A percentile compares a stretch with the other conserved stretches of the same genome.
Conservation (phyloP, 169 alveolate species). For the Blepharisma undulans region DNA sequence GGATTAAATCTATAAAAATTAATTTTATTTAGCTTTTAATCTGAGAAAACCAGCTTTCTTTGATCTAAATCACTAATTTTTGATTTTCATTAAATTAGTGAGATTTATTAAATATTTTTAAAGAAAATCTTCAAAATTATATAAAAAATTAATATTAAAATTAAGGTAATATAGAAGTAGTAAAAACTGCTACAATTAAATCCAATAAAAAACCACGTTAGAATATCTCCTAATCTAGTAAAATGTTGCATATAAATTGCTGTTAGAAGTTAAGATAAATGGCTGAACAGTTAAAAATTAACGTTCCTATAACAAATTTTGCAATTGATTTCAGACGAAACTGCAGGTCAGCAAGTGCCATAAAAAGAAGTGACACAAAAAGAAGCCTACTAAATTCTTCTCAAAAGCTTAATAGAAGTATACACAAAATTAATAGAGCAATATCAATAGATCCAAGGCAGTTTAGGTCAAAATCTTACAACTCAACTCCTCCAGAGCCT, state of each 20-base stretch:
- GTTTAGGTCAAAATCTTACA: not conserved
- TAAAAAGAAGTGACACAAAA: not conserved
- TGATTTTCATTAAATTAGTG: no score
- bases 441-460: not conserved
- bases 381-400: not conserved
- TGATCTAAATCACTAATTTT: no score
- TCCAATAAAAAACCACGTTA: not conserved
- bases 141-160: no score
- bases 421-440: not conserved
- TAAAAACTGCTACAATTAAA: no score
- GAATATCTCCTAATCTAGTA: not conserved
- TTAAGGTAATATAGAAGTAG: no score
- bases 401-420: not conserved
- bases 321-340: not conserved
- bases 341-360: not conserved
- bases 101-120: no score
- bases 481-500: not conserved
- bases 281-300: not conserved
- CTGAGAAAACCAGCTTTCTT: no score
- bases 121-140: no score
- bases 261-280: not conserved
- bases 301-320: not conserved
- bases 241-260: not conserved
- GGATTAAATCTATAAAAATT: no score
- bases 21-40: no score